Evolutionary conservation across 2,329 filamentous ascomycete species (phyloP), one percentile per base, ranked within the genome.

Genomic region (Pseudogymnoascus sp.): DNA sequence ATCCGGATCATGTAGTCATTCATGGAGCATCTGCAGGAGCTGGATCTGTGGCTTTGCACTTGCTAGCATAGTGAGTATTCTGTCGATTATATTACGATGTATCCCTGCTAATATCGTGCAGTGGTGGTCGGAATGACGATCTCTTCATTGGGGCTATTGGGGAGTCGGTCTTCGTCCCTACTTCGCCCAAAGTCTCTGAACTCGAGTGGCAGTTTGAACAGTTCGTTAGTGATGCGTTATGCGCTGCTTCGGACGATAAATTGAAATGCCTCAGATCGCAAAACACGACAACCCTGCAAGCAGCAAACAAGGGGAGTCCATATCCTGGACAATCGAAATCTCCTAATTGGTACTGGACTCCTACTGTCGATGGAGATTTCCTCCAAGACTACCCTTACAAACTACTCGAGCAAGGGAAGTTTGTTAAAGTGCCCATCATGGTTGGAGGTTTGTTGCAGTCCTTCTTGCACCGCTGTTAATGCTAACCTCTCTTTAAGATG

Each of bases 21-120:
- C 77, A 79, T 63, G 79, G 80, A 2, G 75, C 75, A 47, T 79
- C 76, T 8, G 77, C 79, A 5, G 80, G 80, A 11, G 79, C 72
- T n/a, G 78, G 75, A 3, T 78, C 78, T 7, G 76, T 81, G 5
- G 71, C 73, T 4, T 67, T 74, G 50, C 75, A 77, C 64, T 62
- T 77, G 0, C 69, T 66, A 53, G 69, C 70, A 59, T 70, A 71
- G 67, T 68, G 65, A 63, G 64, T 62, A 14, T 33, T 14, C 33
- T 16, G 5, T 42, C 11, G 5, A 8, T 42, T 8, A 10, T 11
- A 1, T 5, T 4, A 28, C 7, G 7, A 7, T 31, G 6, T 40
- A 50, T 28, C 2, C n/a, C 28, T 37, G n/a, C 60, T 61, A 28
- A 65, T 28, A 28, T 23, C 2, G n/a, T 10, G 8, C 28, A 70